Base-by-base conservation (phyloP, 1,284 basidiomycete genomes). In the Tilletia horrida region DNA sequence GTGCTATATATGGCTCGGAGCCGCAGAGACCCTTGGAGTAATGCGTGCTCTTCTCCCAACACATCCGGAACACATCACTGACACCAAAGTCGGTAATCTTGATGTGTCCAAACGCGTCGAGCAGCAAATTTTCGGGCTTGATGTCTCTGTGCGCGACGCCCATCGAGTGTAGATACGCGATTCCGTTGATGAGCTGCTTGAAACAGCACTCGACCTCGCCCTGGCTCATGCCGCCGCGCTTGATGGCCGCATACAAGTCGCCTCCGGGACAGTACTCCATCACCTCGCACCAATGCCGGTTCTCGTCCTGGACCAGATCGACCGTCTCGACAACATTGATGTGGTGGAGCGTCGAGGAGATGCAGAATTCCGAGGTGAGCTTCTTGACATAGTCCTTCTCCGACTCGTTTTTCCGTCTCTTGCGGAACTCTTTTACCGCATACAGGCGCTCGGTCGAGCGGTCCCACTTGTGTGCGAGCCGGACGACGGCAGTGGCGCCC, bases 371-470 rank as follows among this genome's bases (percentile, higher is more conserved):
- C 25, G 95, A 93, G 1, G 95, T 98, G 77, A 98, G 90, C 84
- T 98, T 98, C 88, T 98, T 98, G 85, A 98, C 90, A 81, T 98
- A 98, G 84, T 98, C 96, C 84, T 97, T 97, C 83, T 98, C 94
- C 1, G 93, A 90, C 85, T 98, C 95, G 83, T 96, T 97, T 87
- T 95, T 96, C 79, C 94, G 88, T 73, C 95, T 88, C 83, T 97
- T 97, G 68, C 95, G 90, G 86, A 98, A 97, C 85, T 98, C 95
- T 89, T 98, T 98, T 82, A 98, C 91, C 47, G 95, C 95, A 78
- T 97, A 98, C n/a, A 98, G 86, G 85, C 95, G 96, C 84, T 98
- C 96, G 79, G 95, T 93, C 40, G 86, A 88, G 69, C 94, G 86
- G 83, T 98, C 95, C 94, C 95, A 97, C 84, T 97, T 97, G 85